These are phyloP conservation scores for Capronia coronata DNA, from an alignment of 2,329 filamentous ascomycete genomes.

Conservation along the genomic window DNA sequence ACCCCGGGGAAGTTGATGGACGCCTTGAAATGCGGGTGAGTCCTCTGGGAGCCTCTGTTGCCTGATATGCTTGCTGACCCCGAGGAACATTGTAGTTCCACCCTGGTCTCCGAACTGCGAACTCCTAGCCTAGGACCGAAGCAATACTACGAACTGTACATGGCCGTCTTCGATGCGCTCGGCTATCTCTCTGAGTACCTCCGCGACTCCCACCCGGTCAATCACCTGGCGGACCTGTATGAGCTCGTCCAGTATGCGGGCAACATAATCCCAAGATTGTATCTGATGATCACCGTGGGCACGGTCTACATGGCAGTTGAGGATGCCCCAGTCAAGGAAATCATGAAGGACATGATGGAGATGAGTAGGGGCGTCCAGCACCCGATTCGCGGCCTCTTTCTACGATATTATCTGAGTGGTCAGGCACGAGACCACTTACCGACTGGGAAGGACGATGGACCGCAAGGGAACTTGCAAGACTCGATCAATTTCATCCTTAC, in stretches of 20 bases:
- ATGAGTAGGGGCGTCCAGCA: slow-evolving; percentile 98
- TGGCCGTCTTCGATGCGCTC: slow-evolving; percentile 96
- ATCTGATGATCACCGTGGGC: slow-evolving; percentile 98
- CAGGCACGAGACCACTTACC: slow-evolving; percentile 89
- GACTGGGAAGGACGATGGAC: slow-evolving; percentile 73
- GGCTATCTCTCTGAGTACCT: slow-evolving; percentile 94
- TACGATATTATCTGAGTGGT: slow-evolving; percentile 92
- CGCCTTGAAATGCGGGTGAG: slow-evolving; percentile 97
- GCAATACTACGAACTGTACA: slow-evolving; percentile 99
- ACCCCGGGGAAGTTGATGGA: slow-evolving; percentile 99
- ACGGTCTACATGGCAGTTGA: slow-evolving; percentile 99
- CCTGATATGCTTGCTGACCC: slow-evolving; percentile 24
- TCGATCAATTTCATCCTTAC: slow-evolving; percentile 97
- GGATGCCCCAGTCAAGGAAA: slow-evolving; percentile 96
- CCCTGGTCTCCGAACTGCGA: slow-evolving; percentile 93
- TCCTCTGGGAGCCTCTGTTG: slow-evolving; percentile 26
- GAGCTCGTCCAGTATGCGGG: slow-evolving; percentile 97
- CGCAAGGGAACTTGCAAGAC: slow-evolving; percentile 91
- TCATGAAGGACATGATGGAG: slow-evolving; percentile 99
- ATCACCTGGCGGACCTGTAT: slow-evolving; percentile 96
- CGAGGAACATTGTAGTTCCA: slow-evolving; percentile 59
- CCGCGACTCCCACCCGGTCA: slow-evolving; percentile 93
- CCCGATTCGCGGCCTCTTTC: slow-evolving; percentile 86
- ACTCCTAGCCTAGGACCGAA: slow-evolving; percentile 97
- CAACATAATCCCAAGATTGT: slow-evolving; percentile 92